phyloP scores from a whole-genome alignment of 1,284 basidiomycete species.

The Tylopilus sp. region DNA sequence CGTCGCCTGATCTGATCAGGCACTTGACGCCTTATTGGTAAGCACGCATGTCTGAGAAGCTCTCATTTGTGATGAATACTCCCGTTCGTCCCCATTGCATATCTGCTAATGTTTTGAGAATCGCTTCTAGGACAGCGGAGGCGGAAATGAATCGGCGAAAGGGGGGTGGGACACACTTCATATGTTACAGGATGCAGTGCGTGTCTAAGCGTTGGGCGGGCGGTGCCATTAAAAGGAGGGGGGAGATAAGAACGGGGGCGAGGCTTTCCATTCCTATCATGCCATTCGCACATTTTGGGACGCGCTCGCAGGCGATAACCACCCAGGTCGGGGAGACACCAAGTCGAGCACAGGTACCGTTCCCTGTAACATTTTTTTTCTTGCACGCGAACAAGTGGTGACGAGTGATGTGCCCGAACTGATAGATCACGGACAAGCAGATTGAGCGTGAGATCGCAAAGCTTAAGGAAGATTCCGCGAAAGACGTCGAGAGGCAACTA shows the following conservation, averaged over 20 bases:
- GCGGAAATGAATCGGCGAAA: background rate
- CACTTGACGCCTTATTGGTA: no score
- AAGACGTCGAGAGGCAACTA: conserved; percentile 23
- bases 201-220: background rate
- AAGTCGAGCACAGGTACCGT: conserved; percentile 16
- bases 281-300: background rate
- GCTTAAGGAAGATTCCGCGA: conserved; percentile 19
- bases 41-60: background rate
- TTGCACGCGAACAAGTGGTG: no score
- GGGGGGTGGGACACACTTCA: no score
- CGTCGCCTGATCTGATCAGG: background rate
- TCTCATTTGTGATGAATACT: background rate
- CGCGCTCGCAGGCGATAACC: background rate
- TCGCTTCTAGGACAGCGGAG: background rate
- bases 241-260: conserved; percentile 14
- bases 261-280: conserved; percentile 1
- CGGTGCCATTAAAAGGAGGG: background rate
- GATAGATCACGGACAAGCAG: conserved; percentile 8
- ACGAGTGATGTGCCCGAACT: background rate
- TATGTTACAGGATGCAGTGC: background rate
- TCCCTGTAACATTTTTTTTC: no score
- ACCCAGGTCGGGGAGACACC: background rate
- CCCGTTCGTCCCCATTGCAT: no score
- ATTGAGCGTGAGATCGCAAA: conserved; percentile 24
- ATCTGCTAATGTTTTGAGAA: background rate